Evolutionary conservation across 345 rosid genomes (phyloP).

Genomic region (Pistacia atlantica): DNA sequence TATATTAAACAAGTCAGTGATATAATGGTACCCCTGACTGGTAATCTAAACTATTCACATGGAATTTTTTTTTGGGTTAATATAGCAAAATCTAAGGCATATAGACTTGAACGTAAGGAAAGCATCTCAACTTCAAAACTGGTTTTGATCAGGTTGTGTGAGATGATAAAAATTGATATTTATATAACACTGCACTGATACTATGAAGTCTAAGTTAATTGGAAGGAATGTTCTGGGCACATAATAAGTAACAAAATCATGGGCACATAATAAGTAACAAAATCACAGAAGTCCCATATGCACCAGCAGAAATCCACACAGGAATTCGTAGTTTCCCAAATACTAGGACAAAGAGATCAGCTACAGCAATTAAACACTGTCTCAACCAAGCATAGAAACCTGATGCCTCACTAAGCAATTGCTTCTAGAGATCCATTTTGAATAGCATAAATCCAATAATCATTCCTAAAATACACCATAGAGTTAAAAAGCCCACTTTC

Average conservation of each 20-base stretch:
- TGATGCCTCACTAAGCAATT: neutral
- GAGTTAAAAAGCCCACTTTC: neutral
- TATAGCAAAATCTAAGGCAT: neutral
- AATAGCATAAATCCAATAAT: neutral
- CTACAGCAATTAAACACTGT: neutral
- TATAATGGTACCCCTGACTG: neutral
- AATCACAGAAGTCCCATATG: neutral
- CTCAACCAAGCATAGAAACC: slow-evolving; percentile 5
- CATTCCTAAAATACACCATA: neutral
- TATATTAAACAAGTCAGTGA: neutral
- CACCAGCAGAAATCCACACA: neutral
- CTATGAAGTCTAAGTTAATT: neutral
- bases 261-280: neutral
- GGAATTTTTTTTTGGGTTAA: neutral
- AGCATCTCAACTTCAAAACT: neutral
- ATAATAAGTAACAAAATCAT: neutral
- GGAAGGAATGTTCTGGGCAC: neutral
- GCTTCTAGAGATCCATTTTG: neutral
- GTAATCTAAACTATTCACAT: neutral
- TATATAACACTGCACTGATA: neutral
- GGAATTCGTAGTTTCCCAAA: neutral
- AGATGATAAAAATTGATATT: neutral
- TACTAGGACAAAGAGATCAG: neutral
- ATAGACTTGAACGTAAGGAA: neutral
- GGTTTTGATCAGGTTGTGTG: neutral